Evolutionary conservation across 208 protist genomes (phyloP).

Genomic region (Endotrypanum monterogeii): DNA sequence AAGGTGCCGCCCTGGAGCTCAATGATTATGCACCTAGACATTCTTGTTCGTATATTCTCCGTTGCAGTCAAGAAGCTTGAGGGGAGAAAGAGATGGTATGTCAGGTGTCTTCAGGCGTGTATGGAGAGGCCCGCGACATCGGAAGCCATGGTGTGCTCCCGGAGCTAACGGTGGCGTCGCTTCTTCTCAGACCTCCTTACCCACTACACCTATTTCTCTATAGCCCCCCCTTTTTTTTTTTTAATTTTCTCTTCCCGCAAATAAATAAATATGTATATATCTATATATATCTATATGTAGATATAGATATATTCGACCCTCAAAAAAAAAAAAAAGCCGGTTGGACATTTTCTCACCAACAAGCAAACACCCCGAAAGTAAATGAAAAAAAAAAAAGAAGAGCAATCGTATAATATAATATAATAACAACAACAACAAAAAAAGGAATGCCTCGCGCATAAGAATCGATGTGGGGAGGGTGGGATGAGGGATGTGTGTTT

Average conservation of each 20-base stretch:
- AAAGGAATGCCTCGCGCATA: no score
- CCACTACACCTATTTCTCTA: neutral
- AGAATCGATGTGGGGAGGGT: no score
- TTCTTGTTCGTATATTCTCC: neutral
- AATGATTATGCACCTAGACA: neutral
- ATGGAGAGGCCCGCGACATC: neutral
- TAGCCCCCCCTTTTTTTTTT: neutral
- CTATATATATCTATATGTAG: no score
- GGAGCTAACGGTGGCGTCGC: neutral
- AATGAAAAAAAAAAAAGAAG: neutral
- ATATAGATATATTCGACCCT: no score
- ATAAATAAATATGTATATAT: neutral
- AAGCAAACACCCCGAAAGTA: neutral
- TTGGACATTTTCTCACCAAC: neutral
- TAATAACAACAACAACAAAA: no score
- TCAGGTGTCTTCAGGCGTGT: neutral
- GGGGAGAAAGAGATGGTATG: neutral
- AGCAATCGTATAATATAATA: no score
- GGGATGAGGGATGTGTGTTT: neutral
- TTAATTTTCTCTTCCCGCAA: no score
- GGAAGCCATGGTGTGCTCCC: conserved; percentile 1
- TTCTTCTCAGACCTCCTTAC: neutral
- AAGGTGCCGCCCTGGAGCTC: neutral
- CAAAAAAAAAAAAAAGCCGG: no score
- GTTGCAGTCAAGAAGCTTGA: neutral